A percentile compares a stretch with the other conserved stretches of the same genome.
Conservation (phyloP, 352 stramenopile species). For the Aphanomyces cochlioides region DNA sequence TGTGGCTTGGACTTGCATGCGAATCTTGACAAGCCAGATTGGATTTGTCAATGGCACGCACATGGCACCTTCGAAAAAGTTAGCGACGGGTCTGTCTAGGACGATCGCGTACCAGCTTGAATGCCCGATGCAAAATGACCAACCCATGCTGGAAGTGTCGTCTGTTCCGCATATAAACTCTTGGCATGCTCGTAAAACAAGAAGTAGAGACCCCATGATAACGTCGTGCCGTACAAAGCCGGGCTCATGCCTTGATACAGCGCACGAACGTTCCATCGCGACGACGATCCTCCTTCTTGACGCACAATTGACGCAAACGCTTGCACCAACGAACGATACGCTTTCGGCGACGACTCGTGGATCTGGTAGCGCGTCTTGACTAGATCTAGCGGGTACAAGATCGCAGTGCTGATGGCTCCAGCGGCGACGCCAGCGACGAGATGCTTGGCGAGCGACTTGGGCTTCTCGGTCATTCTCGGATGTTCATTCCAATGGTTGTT, state of each 20-base stretch:
- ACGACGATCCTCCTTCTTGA: conserved; percentile 29
- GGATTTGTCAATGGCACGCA: conserved; percentile 97
- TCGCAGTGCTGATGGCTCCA: conserved; percentile 69
- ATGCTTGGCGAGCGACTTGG: conserved; percentile 31
- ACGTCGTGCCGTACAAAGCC: conserved; percentile 92
- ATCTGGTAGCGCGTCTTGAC: conserved; percentile 98
- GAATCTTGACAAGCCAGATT: conserved; percentile 98
- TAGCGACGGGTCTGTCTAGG: not conserved
- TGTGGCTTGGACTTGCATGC: conserved; percentile 91
- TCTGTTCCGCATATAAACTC: conserved; percentile 45
- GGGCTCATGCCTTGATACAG: conserved; percentile 94
- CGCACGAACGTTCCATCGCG: conserved; percentile 81
- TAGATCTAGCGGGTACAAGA: conserved; percentile 96
- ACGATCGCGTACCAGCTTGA: conserved; percentile 44
- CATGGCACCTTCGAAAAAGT: conserved; percentile 47
- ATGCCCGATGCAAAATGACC: conserved; percentile 80
- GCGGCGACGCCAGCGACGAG: conserved; percentile 59
- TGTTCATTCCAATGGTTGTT: no score
- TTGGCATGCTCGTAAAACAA: conserved; percentile 97
- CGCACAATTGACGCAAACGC: conserved; percentile 60
- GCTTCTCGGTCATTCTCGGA: not conserved
- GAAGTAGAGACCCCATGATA: conserved; percentile 98
- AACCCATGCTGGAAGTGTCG: conserved; percentile 64
- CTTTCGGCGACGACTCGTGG: conserved; percentile 74
- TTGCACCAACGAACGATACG: conserved; percentile 66